phyloP scores from a whole-genome alignment of 1,284 basidiomycete species.

The Mycosarcoma maydis region DNA sequence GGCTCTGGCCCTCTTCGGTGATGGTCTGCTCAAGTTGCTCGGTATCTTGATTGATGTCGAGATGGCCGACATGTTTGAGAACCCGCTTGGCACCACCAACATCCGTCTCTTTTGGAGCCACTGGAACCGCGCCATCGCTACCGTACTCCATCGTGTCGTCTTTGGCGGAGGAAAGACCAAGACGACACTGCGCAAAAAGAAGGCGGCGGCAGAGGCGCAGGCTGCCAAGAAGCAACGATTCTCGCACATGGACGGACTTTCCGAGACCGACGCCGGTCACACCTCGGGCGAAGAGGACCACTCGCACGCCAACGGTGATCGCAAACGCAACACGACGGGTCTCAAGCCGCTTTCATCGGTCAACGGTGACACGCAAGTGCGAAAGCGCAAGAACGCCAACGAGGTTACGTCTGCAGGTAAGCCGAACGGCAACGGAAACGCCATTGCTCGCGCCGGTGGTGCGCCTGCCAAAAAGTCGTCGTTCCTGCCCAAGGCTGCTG shows the following conservation, averaged over 20 bases:
- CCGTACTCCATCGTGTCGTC: slow-evolving; percentile 65
- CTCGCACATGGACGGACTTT: slow-evolving; percentile 56
- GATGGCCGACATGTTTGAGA: slow-evolving; percentile 66
- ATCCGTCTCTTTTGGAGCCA: slow-evolving; percentile 66
- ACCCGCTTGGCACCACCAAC: slow-evolving; percentile 62
- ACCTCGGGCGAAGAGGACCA: slow-evolving; percentile 55
- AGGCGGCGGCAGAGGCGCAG: slow-evolving; percentile 9
- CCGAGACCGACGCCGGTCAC: slow-evolving; percentile 58
- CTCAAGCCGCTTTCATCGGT: slow-evolving; percentile 45
- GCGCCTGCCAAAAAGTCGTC: slow-evolving; percentile 24
- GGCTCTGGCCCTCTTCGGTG: slow-evolving; percentile 59
- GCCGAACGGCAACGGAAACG: slow-evolving; percentile 22
- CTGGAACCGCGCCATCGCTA: slow-evolving; percentile 66
- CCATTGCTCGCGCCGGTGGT: background rate
- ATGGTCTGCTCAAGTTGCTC: slow-evolving; percentile 56
- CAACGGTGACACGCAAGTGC: slow-evolving; percentile 20
- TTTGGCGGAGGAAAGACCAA: slow-evolving; percentile 59
- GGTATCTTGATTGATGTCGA: slow-evolving; percentile 61
- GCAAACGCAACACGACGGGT: slow-evolving; percentile 13
- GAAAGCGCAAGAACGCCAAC: slow-evolving; percentile 20
- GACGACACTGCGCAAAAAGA: slow-evolving; percentile 27
- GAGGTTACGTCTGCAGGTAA: background rate
- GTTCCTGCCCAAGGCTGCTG: slow-evolving; percentile 58
- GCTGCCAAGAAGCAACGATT: slow-evolving; percentile 12
- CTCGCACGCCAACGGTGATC: slow-evolving; percentile 11